A percentile compares a stretch with the other conserved stretches of the same genome.
Conservation (phyloP, 345 rosid species). For the Orychophragmus violaceus region DNA sequence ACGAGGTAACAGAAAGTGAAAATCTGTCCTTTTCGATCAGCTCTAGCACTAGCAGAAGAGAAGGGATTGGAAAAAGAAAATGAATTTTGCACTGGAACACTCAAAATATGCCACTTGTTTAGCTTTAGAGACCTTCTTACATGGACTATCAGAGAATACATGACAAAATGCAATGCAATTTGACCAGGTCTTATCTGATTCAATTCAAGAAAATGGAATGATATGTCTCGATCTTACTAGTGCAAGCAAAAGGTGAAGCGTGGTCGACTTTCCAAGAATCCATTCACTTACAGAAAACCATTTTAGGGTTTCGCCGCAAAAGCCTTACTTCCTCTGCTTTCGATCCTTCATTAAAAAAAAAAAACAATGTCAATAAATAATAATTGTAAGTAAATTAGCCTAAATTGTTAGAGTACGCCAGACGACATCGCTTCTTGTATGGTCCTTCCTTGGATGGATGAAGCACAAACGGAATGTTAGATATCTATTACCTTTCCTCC, state of each 20-base stretch:
- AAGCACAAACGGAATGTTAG: neutral
- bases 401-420: too few species aligned
- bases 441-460: neutral
- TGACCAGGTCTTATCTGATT: too few species aligned
- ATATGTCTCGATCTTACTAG: neutral
- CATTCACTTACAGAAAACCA: too few species aligned
- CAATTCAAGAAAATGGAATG: neutral
- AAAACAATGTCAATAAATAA: too few species aligned
- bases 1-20: neutral
- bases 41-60: neutral
- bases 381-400: too few species aligned
- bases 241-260: neutral
- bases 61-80: neutral
- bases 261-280: neutral
- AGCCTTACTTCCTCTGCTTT: neutral
- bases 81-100: neutral
- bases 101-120: neutral
- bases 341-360: neutral
- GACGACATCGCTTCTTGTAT: too few species aligned
- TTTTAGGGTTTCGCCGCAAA: neutral
- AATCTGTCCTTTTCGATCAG: neutral
- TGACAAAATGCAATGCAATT: neutral
- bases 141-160: neutral
- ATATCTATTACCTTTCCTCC: conserved; percentile 60
- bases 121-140: neutral